Base-by-base conservation (phyloP, 768 basidiomycete species). In the Collybia sordida region DNA sequence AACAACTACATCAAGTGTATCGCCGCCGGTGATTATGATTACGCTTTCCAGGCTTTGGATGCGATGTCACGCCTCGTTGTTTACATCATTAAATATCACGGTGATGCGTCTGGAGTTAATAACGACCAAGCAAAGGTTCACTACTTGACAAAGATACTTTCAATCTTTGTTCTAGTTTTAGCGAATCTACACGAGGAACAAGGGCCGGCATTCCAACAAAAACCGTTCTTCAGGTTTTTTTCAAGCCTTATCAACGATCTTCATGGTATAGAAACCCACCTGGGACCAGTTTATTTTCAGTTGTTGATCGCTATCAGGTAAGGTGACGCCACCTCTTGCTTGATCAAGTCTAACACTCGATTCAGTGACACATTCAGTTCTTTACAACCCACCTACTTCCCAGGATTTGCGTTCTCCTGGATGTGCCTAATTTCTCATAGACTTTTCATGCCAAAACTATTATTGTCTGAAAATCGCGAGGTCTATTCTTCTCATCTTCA, bases 81-180 rank as follows among this genome's bases (percentile, higher is more conserved):
- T 28, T 93, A 97, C 69, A 95, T 99, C 72, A 94, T 98, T 82
- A 98, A 98, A 74, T 98, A 98, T 66, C 96, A 98, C 58, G 97
- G 95, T 9, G 97, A 99, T 71, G 91, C 94, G 22, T 85, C 88
- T 11, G 93, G 91, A 8, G 78, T 91, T 51, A 91, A 94, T 69
- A 93, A 92, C 59, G 94, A 96, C 59, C 88, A 93, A 59, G 93
- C 94, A 15, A 97, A 97, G 67, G 91, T 95, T 11, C 91, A 96
- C 66, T 98, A 98, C 71, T 75, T 97, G 60, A 93, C 92, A 45
- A 98, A 98, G 73, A 98, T 98, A 51, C 72, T 99, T 50, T 96
- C 96, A 11, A 98, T 98, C 68, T 90, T 97, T 65, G 93, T 98
- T 23, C 83, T 98, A 51, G 94, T 98, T 8, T 74, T 99, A 49